Percentiles rank a stretch among this genome's conserved stretches.
Evolutionary conservation across 116 monocot genomes (phyloP).

Genomic region (Trichopus zeylanicus): DNA sequence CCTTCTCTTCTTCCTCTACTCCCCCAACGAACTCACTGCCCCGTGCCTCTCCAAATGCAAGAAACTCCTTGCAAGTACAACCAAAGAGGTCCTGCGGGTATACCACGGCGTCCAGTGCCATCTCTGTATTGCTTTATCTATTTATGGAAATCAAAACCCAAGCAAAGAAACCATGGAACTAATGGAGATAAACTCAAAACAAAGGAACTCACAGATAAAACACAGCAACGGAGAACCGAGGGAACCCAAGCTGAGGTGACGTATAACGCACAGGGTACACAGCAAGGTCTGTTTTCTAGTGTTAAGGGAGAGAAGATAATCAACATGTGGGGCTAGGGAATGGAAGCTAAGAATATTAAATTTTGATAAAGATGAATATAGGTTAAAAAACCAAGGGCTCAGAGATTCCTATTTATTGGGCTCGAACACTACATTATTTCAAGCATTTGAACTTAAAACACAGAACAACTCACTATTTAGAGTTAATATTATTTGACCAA

Average conservation of each 20-base stretch:
- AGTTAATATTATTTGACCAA: too few species aligned
- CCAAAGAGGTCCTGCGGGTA: constrained; percentile 6
- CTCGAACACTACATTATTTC: too few species aligned
- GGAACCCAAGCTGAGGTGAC: background rate
- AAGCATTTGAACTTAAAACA: too few species aligned
- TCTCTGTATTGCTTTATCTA: background rate
- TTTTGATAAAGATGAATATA: background rate
- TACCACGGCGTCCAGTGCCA: constrained; percentile 10
- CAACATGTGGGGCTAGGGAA: background rate
- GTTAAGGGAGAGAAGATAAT: background rate
- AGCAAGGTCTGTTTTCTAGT: background rate
- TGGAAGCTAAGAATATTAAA: background rate
- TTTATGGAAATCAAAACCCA: background rate
- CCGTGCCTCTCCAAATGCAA: constrained; percentile 1
- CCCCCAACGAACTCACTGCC: background rate
- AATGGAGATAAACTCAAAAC: background rate
- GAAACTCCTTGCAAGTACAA: constrained; percentile 1
- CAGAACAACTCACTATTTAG: too few species aligned
- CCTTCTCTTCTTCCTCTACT: background rate
- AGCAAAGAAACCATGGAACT: background rate
- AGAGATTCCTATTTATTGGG: too few species aligned
- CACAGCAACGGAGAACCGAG: background rate
- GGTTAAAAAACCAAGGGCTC: background rate
- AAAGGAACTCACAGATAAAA: background rate
- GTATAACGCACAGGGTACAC: background rate